Percentiles rank a stretch among this genome's conserved stretches.
These are phyloP conservation scores for Tephrocybe sp. DNA, from an alignment of 768 basidiomycete genomes.

Conservation along the genomic window DNA sequence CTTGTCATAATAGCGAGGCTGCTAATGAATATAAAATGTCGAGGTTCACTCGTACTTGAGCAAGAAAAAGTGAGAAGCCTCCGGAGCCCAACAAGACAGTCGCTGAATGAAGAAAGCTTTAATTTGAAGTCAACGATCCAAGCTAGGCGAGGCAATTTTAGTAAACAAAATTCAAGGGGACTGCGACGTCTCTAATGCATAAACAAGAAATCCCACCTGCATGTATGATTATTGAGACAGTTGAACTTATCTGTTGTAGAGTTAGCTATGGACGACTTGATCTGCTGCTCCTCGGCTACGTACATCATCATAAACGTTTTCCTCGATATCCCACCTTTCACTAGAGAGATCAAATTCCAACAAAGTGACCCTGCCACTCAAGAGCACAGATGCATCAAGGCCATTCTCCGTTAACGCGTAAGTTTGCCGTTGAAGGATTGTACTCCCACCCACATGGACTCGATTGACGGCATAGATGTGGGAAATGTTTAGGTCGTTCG, in stretches of 20 bases:
- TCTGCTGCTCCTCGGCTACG: neutral
- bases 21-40: conserved; percentile 40
- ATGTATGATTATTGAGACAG: conserved; percentile 8
- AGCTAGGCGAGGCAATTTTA: too few species aligned
- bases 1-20: conserved; percentile 22
- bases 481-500: conserved; percentile 13
- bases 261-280: too few species aligned
- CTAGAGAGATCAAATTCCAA: neutral
- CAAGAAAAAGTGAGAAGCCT: conserved; percentile 42
- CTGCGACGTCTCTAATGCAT: too few species aligned
- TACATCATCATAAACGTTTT: neutral
- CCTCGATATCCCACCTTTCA: neutral
- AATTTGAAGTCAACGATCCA: conserved; percentile 54
- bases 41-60: conserved; percentile 23
- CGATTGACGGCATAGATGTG: conserved; percentile 32
- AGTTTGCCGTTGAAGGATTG: neutral
- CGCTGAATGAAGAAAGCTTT: conserved; percentile 41
- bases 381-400: neutral
- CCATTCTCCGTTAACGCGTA: neutral
- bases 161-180: too few species aligned
- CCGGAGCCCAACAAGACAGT: conserved; percentile 37
- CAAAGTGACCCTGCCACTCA: neutral
- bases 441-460: neutral
- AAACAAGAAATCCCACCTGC: conserved; percentile 9
- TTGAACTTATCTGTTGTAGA: neutral